These are phyloP conservation scores for Colletotrichum lentis DNA, from an alignment of 2,329 filamentous ascomycete species.

Conservation along the genomic window DNA sequence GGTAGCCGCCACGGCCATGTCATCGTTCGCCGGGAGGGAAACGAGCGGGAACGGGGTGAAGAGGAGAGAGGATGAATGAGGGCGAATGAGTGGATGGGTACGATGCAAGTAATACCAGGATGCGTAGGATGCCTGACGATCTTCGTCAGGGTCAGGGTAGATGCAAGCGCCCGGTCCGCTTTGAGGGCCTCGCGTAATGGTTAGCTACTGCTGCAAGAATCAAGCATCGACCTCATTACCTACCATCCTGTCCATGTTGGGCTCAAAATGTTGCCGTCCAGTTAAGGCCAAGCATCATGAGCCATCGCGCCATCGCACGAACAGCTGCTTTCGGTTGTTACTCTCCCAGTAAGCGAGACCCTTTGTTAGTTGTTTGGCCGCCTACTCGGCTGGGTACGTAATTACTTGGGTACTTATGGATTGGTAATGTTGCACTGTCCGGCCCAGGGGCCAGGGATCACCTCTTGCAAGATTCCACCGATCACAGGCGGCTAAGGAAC, in stretches of 20 bases:
- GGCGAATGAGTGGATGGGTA: conserved; percentile 27
- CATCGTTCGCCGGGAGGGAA: conserved; percentile 25
- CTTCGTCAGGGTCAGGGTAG: conserved; percentile 24
- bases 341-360: too few species aligned
- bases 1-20: conserved; percentile 34
- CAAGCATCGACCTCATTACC: too few species aligned
- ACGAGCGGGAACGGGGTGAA: background rate
- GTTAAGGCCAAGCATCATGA: background rate
- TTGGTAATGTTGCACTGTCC: background rate
- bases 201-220: background rate
- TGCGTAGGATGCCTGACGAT: conserved; percentile 27
- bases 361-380: background rate
- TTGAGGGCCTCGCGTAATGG: conserved; percentile 6
- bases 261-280: background rate
- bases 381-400: background rate
- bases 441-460: background rate
- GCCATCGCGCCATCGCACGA: background rate
- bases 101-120: conserved; percentile 32
- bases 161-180: conserved; percentile 38
- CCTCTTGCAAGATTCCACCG: background rate
- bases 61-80: conserved; percentile 10
- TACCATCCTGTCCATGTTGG: background rate
- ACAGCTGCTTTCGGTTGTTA: background rate
- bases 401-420: background rate
- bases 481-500: conserved; percentile 14